These are phyloP conservation scores for Quercus glauca DNA, from an alignment of 306 rosid species.

Conservation along the genomic window DNA sequence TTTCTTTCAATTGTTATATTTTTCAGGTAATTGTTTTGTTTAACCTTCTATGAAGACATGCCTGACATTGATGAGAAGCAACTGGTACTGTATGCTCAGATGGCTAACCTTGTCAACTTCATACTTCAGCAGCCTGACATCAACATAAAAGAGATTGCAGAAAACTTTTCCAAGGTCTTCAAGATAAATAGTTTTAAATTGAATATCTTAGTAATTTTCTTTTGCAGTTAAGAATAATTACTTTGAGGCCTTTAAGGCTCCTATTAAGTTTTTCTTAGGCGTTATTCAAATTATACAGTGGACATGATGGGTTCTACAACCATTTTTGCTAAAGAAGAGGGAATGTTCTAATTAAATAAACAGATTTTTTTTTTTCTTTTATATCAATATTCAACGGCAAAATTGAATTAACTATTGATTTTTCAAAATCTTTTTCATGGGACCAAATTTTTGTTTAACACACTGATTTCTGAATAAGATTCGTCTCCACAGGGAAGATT, in stretches of 20 bases:
- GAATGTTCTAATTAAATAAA: neutral
- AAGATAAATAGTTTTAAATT: conserved; percentile 5
- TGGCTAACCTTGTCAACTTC: conserved; percentile 81
- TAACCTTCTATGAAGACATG: conserved; percentile 56
- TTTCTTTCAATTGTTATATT: conserved; percentile 10
- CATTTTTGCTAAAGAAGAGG: neutral
- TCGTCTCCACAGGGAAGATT: conserved; percentile 6
- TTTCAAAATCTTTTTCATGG: neutral
- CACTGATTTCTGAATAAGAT: neutral
- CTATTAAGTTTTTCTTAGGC: no score
- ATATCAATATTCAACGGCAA: neutral
- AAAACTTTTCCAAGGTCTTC: conserved; percentile 73
- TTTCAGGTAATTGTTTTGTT: conserved; percentile 33
- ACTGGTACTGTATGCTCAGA: conserved; percentile 81
- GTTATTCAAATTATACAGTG: neutral
- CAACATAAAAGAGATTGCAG: conserved; percentile 75
- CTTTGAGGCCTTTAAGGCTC: neutral
- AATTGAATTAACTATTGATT: neutral
- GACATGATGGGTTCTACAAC: neutral
- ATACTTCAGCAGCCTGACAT: conserved; percentile 74
- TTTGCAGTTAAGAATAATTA: conserved; percentile 10
- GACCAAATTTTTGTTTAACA: neutral
- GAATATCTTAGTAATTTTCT: neutral
- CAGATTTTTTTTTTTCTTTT: no score
- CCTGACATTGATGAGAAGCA: conserved; percentile 67